A percentile compares a stretch with the other conserved stretches of the same genome.
Conservation (phyloP, 2,329 filamentous ascomycete genomes). For the Colletotrichum abscissum region DNA sequence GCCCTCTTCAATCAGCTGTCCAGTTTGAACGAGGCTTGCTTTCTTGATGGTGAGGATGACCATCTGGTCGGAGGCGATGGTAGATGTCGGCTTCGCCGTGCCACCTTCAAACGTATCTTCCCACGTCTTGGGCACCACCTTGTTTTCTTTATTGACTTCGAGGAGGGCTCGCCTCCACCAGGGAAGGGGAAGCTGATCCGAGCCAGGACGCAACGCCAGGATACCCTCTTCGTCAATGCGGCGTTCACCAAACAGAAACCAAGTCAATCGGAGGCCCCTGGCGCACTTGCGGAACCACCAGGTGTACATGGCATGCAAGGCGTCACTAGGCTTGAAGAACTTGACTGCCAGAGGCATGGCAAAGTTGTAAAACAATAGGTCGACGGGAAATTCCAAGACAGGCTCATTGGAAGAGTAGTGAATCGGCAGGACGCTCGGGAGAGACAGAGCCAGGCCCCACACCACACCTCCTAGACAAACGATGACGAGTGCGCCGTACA, state of each 20-base stretch:
- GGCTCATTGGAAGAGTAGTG: slow-evolving; percentile 95
- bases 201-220: slow-evolving; percentile 57
- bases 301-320: slow-evolving; percentile 84
- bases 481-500: slow-evolving; percentile 93
- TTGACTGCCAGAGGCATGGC: slow-evolving; percentile 88
- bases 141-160: slow-evolving; percentile 53
- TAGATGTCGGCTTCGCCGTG: slow-evolving; percentile 53
- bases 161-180: slow-evolving; percentile 58
- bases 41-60: slow-evolving; percentile 52
- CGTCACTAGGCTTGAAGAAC: slow-evolving; percentile 87
- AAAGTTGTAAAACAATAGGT: slow-evolving; percentile 97
- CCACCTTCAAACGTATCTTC: slow-evolving; percentile 62
- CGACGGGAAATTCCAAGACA: slow-evolving; percentile 92
- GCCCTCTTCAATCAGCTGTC: slow-evolving; percentile 75
- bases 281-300: slow-evolving; percentile 98
- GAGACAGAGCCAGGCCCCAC: slow-evolving; percentile 81
- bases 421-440: slow-evolving; percentile 83
- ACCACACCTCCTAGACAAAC: slow-evolving; percentile 95
- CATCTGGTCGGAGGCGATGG: slow-evolving; percentile 51
- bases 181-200: slow-evolving; percentile 45
- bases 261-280: slow-evolving; percentile 80
- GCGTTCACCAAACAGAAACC: slow-evolving; percentile 92
- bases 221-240: slow-evolving; percentile 84
- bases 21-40: slow-evolving; percentile 56
- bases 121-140: slow-evolving; percentile 69